Percentiles rank a stretch among this genome's conserved stretches.
Evolutionary conservation across 1,284 basidiomycete species (phyloP).

Genomic region (Rhodotorula sp.): DNA sequence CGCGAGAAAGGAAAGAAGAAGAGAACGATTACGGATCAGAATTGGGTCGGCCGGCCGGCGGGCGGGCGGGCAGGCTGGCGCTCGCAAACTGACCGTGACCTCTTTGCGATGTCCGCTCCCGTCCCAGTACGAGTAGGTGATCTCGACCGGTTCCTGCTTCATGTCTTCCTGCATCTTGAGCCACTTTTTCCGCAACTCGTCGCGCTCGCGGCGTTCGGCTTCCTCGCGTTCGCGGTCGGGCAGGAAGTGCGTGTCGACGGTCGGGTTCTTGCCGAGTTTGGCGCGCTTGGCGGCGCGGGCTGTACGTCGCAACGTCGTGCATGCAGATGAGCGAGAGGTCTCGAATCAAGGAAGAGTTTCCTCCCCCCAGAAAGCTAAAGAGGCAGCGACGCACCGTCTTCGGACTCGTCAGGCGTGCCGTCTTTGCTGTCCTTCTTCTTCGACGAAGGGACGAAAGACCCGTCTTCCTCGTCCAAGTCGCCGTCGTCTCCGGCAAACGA

Average conservation of each 20-base stretch:
- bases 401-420: conserved; percentile 8
- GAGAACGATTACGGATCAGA: background rate
- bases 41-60: conserved; percentile 13
- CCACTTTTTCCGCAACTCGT: conserved; percentile 87
- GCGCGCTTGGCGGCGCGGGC: conserved; percentile 58
- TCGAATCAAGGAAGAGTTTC: background rate
- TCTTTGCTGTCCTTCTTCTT: conserved; percentile 42
- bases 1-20: background rate
- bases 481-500: conserved; percentile 66
- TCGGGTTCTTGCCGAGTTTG: conserved; percentile 89
- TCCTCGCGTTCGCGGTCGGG: conserved; percentile 96
- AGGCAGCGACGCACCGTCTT: conserved; percentile 11
- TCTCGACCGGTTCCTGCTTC: conserved; percentile 84
- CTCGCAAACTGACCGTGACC: conserved; percentile 65
- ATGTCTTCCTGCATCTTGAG: conserved; percentile 79
- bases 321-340: background rate
- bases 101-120: conserved; percentile 93
- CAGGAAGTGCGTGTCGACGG: conserved; percentile 96
- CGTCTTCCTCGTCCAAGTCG: conserved; percentile 44
- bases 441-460: conserved; percentile 19
- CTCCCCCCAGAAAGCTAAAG: no score
- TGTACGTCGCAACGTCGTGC: background rate
- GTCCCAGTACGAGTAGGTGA: conserved; percentile 97
- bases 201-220: conserved; percentile 78
- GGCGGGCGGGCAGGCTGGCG: background rate